A percentile compares a stretch with the other conserved stretches of the same genome.
phyloP scores from a whole-genome alignment of 768 basidiomycete species.

The Butyriboletus loyo region DNA sequence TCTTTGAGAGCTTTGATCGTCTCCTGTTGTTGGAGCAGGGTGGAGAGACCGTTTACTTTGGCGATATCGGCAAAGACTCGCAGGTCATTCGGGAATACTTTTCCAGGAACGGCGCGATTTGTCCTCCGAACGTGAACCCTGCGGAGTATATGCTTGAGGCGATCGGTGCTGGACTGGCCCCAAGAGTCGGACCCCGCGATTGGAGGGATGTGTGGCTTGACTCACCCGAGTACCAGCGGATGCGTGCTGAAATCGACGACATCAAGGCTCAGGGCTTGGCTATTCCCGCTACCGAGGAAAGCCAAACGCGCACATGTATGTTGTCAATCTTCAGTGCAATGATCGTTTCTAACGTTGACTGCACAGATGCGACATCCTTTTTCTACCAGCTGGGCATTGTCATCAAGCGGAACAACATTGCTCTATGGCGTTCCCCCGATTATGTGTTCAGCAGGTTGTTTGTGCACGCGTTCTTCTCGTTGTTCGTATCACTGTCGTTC shows the following conservation, averaged over 20 bases:
- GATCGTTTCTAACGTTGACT: not conserved
- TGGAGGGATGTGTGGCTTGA: conserved; percentile 87
- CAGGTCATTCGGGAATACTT: conserved; percentile 72
- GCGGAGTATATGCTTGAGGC: conserved; percentile 79
- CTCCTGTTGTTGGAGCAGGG: conserved; percentile 68
- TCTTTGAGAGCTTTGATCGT: conserved; percentile 86
- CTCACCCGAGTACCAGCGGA: conserved; percentile 53
- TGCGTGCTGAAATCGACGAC: conserved; percentile 41
- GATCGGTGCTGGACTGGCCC: conserved; percentile 80
- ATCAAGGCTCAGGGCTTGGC: conserved; percentile 50
- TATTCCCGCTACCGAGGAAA: conserved; percentile 38
- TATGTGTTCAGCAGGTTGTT: conserved; percentile 85
- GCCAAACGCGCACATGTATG: conserved; percentile 48
- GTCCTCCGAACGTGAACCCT: conserved; percentile 77
- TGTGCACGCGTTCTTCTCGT: conserved; percentile 65
- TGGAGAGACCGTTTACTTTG: conserved; percentile 92
- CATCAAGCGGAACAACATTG: conserved; percentile 59
- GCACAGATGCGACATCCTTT: conserved; percentile 70
- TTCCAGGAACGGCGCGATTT: conserved; percentile 62
- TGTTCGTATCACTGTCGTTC: conserved; percentile 77
- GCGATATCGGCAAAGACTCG: conserved; percentile 79
- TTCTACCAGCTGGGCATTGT: conserved; percentile 71
- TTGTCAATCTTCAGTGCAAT: not conserved
- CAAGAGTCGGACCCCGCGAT: conserved; percentile 71
- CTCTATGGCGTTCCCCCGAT: conserved; percentile 81